Percentiles rank a stretch among this genome's conserved stretches.
Conservation (phyloP, 1,139 yeast species). For the Hemisphaericaspora xylanilytica region DNA sequence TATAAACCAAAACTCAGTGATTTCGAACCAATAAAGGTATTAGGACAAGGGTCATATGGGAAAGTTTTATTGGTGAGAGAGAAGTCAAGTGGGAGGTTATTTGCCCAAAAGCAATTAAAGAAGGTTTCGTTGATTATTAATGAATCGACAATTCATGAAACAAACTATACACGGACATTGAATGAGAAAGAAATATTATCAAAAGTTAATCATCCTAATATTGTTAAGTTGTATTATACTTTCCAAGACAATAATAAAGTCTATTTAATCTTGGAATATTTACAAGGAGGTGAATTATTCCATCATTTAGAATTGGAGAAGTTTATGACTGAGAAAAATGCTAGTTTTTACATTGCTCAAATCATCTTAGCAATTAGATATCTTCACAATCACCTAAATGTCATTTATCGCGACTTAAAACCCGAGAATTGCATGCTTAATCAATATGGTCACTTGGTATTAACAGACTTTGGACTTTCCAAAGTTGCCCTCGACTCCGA, state of each 20-base stretch:
- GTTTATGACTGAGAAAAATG: conserved; percentile 65
- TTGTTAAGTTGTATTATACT: conserved; percentile 85
- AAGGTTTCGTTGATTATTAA: conserved; percentile 58
- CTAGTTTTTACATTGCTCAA: conserved; percentile 84
- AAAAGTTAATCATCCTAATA: conserved; percentile 70
- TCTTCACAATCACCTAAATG: conserved; percentile 69
- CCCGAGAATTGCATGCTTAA: conserved; percentile 92
- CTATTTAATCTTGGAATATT: conserved; percentile 77
- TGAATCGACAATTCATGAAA: conserved; percentile 32
- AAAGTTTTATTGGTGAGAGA: conserved; percentile 80
- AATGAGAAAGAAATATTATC: conserved; percentile 45
- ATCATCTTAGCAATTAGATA: conserved; percentile 79
- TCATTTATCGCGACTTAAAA: conserved; percentile 86
- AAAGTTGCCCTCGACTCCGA: conserved; percentile 58
- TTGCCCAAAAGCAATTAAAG: conserved; percentile 85
- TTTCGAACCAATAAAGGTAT: conserved; percentile 72
- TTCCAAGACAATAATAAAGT: conserved; percentile 82
- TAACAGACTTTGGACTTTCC: conserved; percentile 91
- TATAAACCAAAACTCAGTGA: conserved; percentile 48
- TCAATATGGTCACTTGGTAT: conserved; percentile 71
- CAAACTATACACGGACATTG: conserved; percentile 38
- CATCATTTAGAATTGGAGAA: conserved; percentile 63
- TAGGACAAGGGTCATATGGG: conserved; percentile 94
- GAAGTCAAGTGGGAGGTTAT: conserved; percentile 59
- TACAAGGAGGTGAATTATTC: conserved; percentile 92